These are phyloP conservation scores for Penicillium mononematosum DNA, from an alignment of 495 filamentous ascomycete species.

Conservation along the genomic window DNA sequence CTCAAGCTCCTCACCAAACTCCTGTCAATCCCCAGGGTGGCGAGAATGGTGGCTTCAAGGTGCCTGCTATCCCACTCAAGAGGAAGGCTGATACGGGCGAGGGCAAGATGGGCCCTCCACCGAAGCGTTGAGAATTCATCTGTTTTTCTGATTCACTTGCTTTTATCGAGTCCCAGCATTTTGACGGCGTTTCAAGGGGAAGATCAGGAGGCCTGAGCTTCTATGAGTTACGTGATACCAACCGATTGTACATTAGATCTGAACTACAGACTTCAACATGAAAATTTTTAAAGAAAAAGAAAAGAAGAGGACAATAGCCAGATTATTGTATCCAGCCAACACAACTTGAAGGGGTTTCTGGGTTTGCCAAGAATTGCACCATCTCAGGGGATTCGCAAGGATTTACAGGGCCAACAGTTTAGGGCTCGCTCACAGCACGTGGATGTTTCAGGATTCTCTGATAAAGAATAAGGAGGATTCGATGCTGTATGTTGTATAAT, in stretches of 20 bases:
- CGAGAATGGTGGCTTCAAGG: constrained; percentile 50
- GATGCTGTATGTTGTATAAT: not conserved
- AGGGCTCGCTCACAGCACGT: too few relatives aligned
- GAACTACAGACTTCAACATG: not conserved
- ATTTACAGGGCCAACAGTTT: not conserved
- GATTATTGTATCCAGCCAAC: too few relatives aligned
- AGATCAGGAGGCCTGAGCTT: constrained; percentile 8
- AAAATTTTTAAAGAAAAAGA: not conserved
- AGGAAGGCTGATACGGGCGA: constrained; percentile 46
- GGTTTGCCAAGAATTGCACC: not conserved
- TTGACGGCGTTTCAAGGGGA: constrained; percentile 21
- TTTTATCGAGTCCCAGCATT: constrained; percentile 20
- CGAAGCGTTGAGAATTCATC: constrained; percentile 29
- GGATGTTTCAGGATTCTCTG: not conserved
- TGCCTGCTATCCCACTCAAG: constrained; percentile 46
- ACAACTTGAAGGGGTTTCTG: not conserved
- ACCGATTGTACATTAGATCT: constrained; percentile 15
- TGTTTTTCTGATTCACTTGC: constrained; percentile 8
- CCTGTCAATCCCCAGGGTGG: constrained; percentile 22
- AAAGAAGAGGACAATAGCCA: too few relatives aligned
- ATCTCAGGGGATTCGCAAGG: not conserved
- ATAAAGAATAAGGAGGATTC: not conserved
- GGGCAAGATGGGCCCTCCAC: constrained; percentile 46
- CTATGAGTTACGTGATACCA: constrained; percentile 25
- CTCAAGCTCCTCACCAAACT: constrained; percentile 67